Base-by-base conservation (phyloP, 140 eudicot species). In the Cichorium intybus region DNA sequence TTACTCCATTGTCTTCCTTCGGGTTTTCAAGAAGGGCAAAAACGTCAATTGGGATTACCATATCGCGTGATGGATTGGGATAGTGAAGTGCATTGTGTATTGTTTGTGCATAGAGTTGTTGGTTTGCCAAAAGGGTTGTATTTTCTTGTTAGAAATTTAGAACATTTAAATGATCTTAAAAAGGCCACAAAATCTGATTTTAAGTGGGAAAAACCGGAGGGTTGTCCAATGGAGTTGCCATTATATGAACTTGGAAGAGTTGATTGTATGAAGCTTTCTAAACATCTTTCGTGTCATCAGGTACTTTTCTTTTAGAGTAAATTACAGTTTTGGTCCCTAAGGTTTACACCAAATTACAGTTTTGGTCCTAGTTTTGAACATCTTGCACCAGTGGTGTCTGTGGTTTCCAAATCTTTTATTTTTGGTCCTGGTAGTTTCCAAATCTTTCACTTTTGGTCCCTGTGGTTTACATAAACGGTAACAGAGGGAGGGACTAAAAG, bases 241-340 rank as follows among this genome's bases (percentile, higher is more conserved):
- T 77, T 93, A 27, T 93, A 83, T 72, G 90, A 83, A 52, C 96
- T 93, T 24, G 95, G 83, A 24, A 71, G 62, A 52, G 81, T 77
- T 18, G 94, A 88, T 77, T 88, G 82, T 45, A 61, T 47, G 60
- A 80, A 77, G 81, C 75, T 86, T n/a, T 68, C 97, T 0, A 86
- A 88, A 67, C 85, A 71, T 59, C 93, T 93, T 66, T 93, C 97
- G 0, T 93, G 99, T 64, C 84, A 79, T 80, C 97, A 93, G 96
- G 99, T 92, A 72, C 55, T 26, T 15, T 1, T 60, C 4, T 57
- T 50, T 14, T 47, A 0, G 6, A 1, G n/a, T n/a, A n/a, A n/a
- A n/a, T n/a, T n/a, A n/a, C n/a, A n/a, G n/a, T n/a, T n/a, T n/a
- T n/a, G n/a, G n/a, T n/a, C n/a, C n/a, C n/a, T n/a, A n/a, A n/a